Base-by-base conservation (phyloP, 192 early-diverging fungal species). In the Umbelopsis ramanniana region DNA sequence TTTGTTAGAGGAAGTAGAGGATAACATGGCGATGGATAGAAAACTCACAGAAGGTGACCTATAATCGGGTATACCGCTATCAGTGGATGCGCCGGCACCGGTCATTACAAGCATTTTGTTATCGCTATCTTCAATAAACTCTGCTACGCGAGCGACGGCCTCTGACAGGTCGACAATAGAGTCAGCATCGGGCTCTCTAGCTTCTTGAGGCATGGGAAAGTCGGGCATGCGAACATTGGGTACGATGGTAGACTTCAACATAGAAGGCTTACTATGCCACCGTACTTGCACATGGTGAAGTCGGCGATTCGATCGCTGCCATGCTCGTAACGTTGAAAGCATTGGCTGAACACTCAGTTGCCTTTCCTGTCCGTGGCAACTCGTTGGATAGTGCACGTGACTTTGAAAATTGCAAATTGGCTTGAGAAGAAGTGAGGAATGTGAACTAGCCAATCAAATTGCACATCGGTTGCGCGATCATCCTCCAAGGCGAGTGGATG, bases 61-160 rank as follows among this genome's bases (percentile, higher is more conserved):
- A 76, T 95, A 96, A 83, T 95, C 93, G 1, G 95, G 96, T 35
- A 95, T 93, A 35, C 86, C 87, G 0, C 86, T 90, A 52, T 88
- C 85, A 12, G 89, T 90, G 22, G 85, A 87, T 60, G 89, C 85
- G 72, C 85, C 84, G 60, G 87, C 87, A 17, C 84, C 87, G 2
- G 87, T 89, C 37, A 89, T 69, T 14, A 87, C 81, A 2, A 83
- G 54, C 17, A 86, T 43, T 24, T 78, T 66, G 45, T 76, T 73
- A 19, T 52, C 19, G 50, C 76, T 68, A 12, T 76, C 23, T 14
- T 67, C 66, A 53, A 87, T 68, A 55, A 85, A 75, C 17, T 79
- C 73, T 11, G 73, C 73, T 5, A 87, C 69, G 33, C 74, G 54
- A 12, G 74, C 48, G 15, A 74, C 68, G 24, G 81, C 75, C 21